These are phyloP conservation scores for Polygonum maritimum DNA, from an alignment of 148 eudicot genomes.

Conservation along the genomic window DNA sequence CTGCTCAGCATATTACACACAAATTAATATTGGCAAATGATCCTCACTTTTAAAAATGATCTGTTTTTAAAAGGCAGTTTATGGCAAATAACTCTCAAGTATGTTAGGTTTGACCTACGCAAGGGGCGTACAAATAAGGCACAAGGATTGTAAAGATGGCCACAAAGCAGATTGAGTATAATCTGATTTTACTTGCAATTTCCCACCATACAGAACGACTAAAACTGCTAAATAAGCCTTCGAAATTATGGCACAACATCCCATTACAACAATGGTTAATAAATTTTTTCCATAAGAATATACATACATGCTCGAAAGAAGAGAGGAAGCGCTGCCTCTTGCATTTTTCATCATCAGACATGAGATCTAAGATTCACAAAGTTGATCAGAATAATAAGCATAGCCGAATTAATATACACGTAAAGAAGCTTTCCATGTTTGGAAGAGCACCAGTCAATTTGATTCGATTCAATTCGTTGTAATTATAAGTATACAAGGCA, in stretches of 20 bases:
- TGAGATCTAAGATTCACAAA: neutral
- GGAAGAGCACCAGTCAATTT: neutral
- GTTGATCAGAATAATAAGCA: conserved; percentile 5
- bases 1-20: too few relatives aligned
- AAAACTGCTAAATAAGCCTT: too few relatives aligned
- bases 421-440: neutral
- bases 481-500: neutral
- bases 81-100: too few relatives aligned
- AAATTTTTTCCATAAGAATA: neutral
- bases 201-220: too few relatives aligned
- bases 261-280: neutral
- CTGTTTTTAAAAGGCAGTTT: too few relatives aligned
- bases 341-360: neutral
- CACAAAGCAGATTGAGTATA: too few relatives aligned
- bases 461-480: neutral
- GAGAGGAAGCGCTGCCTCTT: neutral
- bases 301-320: neutral
- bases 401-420: conserved; percentile 2
- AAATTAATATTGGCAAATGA: too few relatives aligned
- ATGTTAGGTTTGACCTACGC: too few relatives aligned
- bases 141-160: too few relatives aligned
- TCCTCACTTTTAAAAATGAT: too few relatives aligned
- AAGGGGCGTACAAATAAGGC: too few relatives aligned
- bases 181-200: too few relatives aligned
- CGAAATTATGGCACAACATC: neutral